Conservation (phyloP, 768 basidiomycete species). For the Hypholoma sublateritium region DNA sequence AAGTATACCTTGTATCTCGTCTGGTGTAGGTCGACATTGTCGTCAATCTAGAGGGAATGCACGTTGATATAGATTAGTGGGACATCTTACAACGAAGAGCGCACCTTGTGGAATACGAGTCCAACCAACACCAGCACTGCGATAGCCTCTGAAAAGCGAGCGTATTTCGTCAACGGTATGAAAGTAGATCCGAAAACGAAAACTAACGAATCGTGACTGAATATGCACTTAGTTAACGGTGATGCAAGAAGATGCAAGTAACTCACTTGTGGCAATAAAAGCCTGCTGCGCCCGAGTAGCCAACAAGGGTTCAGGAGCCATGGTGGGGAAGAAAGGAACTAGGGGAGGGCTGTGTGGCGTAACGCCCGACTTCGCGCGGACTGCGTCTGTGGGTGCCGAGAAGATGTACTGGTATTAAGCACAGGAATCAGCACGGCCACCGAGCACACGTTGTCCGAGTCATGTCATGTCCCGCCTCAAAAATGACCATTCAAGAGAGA, state of each 20-base stretch:
- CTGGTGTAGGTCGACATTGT: constrained; percentile 40
- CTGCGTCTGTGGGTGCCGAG: neutral
- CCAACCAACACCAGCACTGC: constrained; percentile 75
- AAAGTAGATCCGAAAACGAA: neutral
- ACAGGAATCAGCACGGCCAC: constrained; percentile 1
- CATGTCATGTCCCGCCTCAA: neutral
- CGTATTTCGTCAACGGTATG: neutral
- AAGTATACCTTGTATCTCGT: constrained; percentile 52
- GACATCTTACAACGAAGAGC: neutral
- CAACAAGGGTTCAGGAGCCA: constrained; percentile 54
- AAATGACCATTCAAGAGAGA: too few species aligned
- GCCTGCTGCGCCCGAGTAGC: constrained; percentile 71
- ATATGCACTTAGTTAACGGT: constrained; percentile 10
- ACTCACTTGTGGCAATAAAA: constrained; percentile 71
- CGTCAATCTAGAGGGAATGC: constrained; percentile 43
- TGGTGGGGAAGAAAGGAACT: neutral
- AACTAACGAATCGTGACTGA: constrained; percentile 64
- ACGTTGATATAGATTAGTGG: neutral
- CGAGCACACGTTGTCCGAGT: neutral
- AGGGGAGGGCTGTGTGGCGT: neutral
- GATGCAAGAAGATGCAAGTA: constrained; percentile 3
- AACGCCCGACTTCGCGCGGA: neutral
- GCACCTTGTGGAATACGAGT: constrained; percentile 67
- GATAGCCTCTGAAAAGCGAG: constrained; percentile 57
- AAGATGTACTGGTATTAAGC: neutral